Evolutionary conservation across 176 grass and related monocot genomes (phyloP).

Genomic region (Poa annua): DNA sequence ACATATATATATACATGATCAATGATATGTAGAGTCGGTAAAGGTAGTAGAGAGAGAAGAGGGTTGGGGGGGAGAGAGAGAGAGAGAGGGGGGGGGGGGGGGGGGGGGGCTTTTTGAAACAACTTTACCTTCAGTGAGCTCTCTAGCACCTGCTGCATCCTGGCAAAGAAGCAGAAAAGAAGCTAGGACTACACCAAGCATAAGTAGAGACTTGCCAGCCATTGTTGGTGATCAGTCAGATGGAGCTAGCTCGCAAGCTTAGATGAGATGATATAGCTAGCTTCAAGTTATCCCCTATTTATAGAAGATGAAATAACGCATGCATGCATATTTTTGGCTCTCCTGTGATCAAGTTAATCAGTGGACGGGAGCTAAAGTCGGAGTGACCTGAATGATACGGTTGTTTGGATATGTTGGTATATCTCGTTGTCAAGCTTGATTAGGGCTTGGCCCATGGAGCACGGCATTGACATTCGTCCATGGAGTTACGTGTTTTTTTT

Average conservation of each 20-base stretch:
- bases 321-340: background rate
- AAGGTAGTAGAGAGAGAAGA: background rate
- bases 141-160: slow-evolving; percentile 14
- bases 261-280: background rate
- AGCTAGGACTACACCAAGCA: slow-evolving; percentile 30
- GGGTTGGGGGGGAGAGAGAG: no score
- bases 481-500: slow-evolving; percentile 2
- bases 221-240: slow-evolving; percentile 1
- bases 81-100: no score
- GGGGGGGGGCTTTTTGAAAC: background rate
- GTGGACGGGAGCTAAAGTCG: background rate
- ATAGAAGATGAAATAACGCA: background rate
- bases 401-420: background rate
- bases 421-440: slow-evolving; percentile 37
- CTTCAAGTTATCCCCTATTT: slow-evolving; percentile 3
- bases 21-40: background rate
- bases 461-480: slow-evolving; percentile 36
- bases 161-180: slow-evolving; percentile 28
- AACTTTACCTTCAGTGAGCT: slow-evolving; percentile 46
- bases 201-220: slow-evolving; percentile 19
- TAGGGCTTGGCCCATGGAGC: slow-evolving; percentile 16
- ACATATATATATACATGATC: background rate
- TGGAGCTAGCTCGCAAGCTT: background rate
- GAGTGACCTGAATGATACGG: background rate
- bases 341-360: background rate